Percentiles rank a stretch among this genome's conserved stretches.
These are phyloP conservation scores for Torrubiella hemipterigena DNA, from an alignment of 2,329 filamentous ascomycete species.

Conservation along the genomic window DNA sequence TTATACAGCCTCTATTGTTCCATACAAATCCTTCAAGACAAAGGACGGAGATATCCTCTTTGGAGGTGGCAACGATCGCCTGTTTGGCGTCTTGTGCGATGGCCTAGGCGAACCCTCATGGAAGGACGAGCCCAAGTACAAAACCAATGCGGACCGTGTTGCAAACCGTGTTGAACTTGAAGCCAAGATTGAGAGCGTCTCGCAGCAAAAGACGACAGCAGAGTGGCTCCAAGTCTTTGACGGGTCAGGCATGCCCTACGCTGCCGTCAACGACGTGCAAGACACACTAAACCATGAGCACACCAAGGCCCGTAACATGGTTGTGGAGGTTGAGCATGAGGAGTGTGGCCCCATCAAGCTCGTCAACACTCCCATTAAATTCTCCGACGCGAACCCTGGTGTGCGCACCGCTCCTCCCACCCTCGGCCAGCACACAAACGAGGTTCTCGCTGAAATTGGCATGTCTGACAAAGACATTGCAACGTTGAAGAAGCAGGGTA, in stretches of 20 bases:
- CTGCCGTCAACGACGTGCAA: conserved; percentile 88
- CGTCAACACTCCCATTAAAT: conserved; percentile 91
- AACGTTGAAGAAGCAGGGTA: conserved; percentile 51
- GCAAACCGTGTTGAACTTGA: conserved; percentile 69
- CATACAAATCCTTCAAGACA: conserved; percentile 76
- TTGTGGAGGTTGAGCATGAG: conserved; percentile 74
- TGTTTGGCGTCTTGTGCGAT: conserved; percentile 54
- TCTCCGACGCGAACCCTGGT: conserved; percentile 67
- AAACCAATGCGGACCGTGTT: conserved; percentile 50
- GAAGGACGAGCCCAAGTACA: conserved; percentile 46
- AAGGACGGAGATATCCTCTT: conserved; percentile 59
- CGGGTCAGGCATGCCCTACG: conserved; percentile 83
- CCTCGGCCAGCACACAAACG: conserved; percentile 76
- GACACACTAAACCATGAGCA: conserved; percentile 74
- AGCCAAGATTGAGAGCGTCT: conserved; percentile 63
- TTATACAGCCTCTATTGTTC: conserved; percentile 75
- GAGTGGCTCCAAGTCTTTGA: conserved; percentile 84
- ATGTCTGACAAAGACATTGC: conserved; percentile 47
- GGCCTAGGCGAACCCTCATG: conserved; percentile 46
- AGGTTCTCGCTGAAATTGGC: conserved; percentile 55
- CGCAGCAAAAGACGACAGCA: conserved; percentile 63
- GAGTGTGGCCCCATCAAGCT: conserved; percentile 77
- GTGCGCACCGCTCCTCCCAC: conserved; percentile 72
- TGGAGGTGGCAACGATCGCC: conserved; percentile 59
- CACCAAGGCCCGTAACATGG: conserved; percentile 76